A percentile compares a stretch with the other conserved stretches of the same genome.
Evolutionary conservation across 768 basidiomycete species (phyloP).

Genomic region (Holtermanniella nyarrowii): DNA sequence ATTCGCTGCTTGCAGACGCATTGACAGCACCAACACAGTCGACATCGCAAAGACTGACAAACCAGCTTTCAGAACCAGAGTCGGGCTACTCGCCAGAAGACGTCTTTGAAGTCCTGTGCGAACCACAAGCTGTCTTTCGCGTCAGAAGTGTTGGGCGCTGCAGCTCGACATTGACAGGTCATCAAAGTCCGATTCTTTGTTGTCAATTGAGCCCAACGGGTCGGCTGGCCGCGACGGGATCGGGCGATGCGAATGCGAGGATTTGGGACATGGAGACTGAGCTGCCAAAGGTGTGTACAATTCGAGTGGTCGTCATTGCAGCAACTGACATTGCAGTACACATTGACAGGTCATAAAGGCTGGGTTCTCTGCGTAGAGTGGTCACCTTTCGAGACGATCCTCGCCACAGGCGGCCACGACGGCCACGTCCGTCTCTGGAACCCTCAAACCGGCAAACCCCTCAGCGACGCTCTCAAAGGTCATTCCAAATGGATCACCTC

Average conservation of each 20-base stretch:
- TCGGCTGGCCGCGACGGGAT: conserved; percentile 79
- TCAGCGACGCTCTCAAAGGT: conserved; percentile 80
- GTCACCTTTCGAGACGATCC: conserved; percentile 80
- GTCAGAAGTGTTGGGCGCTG: conserved; percentile 90
- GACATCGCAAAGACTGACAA: conserved; percentile 9
- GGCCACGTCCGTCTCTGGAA: conserved; percentile 88
- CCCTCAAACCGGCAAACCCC: conserved; percentile 75
- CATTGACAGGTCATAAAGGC: conserved; percentile 76
- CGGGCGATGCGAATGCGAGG: conserved; percentile 83
- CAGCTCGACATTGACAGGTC: conserved; percentile 84
- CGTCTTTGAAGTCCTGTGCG: conserved; percentile 74
- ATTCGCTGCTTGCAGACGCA: conserved; percentile 72
- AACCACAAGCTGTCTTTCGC: conserved; percentile 89
- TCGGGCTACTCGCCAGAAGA: conserved; percentile 52
- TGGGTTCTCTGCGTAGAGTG: conserved; percentile 98
- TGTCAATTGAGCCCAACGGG: conserved; percentile 94
- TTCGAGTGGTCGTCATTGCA: background rate
- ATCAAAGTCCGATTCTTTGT: conserved; percentile 84
- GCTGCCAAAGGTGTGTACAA: conserved; percentile 53
- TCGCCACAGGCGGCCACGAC: conserved; percentile 91
- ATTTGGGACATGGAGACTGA: conserved; percentile 93
- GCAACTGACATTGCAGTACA: conserved; percentile 43
- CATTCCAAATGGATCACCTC: conserved; percentile 96
- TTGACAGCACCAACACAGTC: conserved; percentile 47
- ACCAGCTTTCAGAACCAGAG: conserved; percentile 1